Percentiles rank a stretch among this genome's conserved stretches.
Evolutionary conservation across 2,329 filamentous ascomycete genomes (phyloP).

Genomic region (Hawksworthiomyces lignivorus): DNA sequence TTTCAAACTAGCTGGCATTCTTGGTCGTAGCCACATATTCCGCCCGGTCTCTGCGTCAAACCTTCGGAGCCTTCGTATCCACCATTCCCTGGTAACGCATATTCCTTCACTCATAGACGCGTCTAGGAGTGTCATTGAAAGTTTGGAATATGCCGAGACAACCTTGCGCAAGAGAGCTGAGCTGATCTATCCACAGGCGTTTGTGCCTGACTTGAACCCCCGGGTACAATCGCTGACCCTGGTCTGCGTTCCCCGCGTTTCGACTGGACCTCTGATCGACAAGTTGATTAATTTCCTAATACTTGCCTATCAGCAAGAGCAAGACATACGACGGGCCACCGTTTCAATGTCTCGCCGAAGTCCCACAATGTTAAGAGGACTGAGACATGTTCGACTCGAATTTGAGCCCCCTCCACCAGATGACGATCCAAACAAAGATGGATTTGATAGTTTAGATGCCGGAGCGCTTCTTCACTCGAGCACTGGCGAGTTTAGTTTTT

Average conservation of each 20-base stretch:
- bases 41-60: conserved; percentile 47
- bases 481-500: conserved; percentile 39
- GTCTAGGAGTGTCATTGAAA: conserved; percentile 27
- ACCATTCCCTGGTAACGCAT: conserved; percentile 53
- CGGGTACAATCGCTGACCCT: conserved; percentile 45
- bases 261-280: conserved; percentile 41
- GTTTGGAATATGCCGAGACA: conserved; percentile 37
- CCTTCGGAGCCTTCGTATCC: conserved; percentile 44
- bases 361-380: conserved; percentile 38
- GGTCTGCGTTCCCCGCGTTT: conserved; percentile 46
- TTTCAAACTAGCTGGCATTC: conserved; percentile 30
- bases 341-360: conserved; percentile 23
- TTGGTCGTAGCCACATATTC: conserved; percentile 39
- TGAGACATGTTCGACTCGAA: conserved; percentile 48
- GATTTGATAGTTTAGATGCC: conserved; percentile 29
- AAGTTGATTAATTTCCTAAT: conserved; percentile 40
- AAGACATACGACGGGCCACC: conserved; percentile 28
- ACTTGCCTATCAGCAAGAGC: conserved; percentile 41
- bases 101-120: conserved; percentile 37
- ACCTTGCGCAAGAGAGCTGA: conserved; percentile 34
- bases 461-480: conserved; percentile 32
- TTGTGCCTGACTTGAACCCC: conserved; percentile 49
- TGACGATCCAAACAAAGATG: conserved; percentile 21
- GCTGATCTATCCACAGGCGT: conserved; percentile 38
- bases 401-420: conserved; percentile 38